Base-by-base conservation (phyloP, 345 rosid genomes). In the Ailanthus altissimus region DNA sequence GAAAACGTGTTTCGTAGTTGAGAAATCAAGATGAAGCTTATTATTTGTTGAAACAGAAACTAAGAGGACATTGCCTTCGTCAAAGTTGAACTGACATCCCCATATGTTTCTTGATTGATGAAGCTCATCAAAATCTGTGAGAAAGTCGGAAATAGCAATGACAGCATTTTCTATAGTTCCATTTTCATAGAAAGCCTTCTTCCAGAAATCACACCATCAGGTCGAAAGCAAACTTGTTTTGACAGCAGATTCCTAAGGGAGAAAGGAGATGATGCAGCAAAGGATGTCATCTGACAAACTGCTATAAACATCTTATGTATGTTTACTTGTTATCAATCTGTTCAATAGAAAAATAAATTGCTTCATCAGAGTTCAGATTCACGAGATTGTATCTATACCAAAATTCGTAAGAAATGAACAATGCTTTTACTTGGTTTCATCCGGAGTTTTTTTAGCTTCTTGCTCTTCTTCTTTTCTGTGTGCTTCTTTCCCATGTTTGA, bases 21-120 rank as follows among this genome's bases (percentile, higher is more conserved):
- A 72, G 36, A 58, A 57, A 58, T 72, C 66, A n/a, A 75, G 40
- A 21, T 49, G 71, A 40, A 75, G 71, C 16, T 75, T 75, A 36
- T 40, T 42, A 21, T 54, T 15, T 2, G 72, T 51, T 5, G 70
- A 47, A 74, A 50, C 21, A 49, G 77, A 7, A 36, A 50, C 58
- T 49, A 74, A 47, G 12, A 74, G 59, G 18, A 47, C 4, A 10
- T 20, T 50, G 21, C 46, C 47, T 32, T 28, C 21, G 77, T 13
- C 14, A 51, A 61, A 49, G 70, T 63, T 47, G 50, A 74, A 63
- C 18, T 32, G 77, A 62, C 61, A 2, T 11, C 69, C 69, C 60
- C 70, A n/a, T 5, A 12, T 49, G n/a, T 49, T 61, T n/a, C 6
- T 50, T 12, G 10, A 25, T 16, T 16, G 43, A 73, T 62, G 1